Base-by-base conservation (phyloP, 441 rosid species). In the Gossypium trilobum region DNA sequence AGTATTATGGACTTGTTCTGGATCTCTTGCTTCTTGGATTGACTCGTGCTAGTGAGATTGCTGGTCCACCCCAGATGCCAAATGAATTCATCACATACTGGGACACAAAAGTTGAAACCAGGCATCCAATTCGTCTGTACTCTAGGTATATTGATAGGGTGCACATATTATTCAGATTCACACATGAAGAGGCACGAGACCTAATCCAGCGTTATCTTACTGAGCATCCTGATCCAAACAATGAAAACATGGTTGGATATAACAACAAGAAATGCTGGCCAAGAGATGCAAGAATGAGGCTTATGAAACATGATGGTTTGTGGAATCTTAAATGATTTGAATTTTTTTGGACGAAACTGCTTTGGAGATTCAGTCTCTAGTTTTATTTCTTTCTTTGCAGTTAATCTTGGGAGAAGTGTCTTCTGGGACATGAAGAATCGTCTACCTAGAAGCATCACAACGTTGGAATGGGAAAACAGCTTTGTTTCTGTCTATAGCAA, bases 181-280 rank as follows among this genome's bases (percentile, higher is more conserved):
- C 95, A 44, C 99, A 95, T 56, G 99, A 95, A 76, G 99, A 95
- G 78, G 99, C 99, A 52, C 91, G 99, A 4, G 99, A 95, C 78
- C 99, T 93, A 77, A 95, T 95, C 76, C 99, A 92, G 82, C 88
- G 99, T 1, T 95, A 93, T 82, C 98, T 95, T 65, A 95, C 98
- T 70, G 99, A 95, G 82, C 99, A 95, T 77, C 99, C 99, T 44
- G 99, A 93, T 78, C 99, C 98, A 20, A 95, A 95, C 86, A 95
- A 95, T 75, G 99, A 95, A 85, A 95, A 95, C 80, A 95, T 95
- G 99, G 99, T 95, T 73, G 99, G 99, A 68, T 95, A 93, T 83
- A 95, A 92, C 73, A 95, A 95, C 80, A 95, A 95, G 87, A 95
- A 95, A 86, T 95, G 99, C 83, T 95, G 99, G 99, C 99, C 99